Base-by-base conservation (phyloP, 495 filamentous ascomycete species). In the Darksidea phi region DNA sequence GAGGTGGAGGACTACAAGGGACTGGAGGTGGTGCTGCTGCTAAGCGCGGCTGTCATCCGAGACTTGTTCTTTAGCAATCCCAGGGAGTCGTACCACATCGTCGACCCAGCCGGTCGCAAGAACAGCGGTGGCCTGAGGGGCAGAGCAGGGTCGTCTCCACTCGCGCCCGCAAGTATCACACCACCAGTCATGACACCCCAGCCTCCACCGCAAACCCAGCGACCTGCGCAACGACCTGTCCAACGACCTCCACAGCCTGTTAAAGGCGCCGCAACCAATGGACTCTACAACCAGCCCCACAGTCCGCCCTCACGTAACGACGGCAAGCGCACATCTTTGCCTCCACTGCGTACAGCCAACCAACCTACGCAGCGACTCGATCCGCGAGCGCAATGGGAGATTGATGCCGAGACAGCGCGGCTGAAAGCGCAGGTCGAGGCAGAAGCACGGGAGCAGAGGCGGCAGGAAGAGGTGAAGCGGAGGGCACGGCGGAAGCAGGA, bases 1-100 rank as follows among this genome's bases (percentile, higher is more conserved):
- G 92, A 97, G 41, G 85, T 97, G 67, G 93, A 97, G 71, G 94
- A 98, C 73, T 84, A 86, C 57, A 98, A 97, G 73, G 94, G 94
- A 2, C 77, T 97, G 6, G 94, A 98, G 73, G 80, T 97, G 1
- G 88, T 93, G 0, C 72, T 97, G 2, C 70, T 98, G n/a, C 78
- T 98, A 4, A 79, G 86, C 24, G 88, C 91, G 0, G 84, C 88
- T 38, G 88, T 91, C 10, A 95, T 97, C 63, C 84, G 88, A 23
- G 94, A 97, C 61, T 81, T 97, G 17, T 97, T 86, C 75, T 86
- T 94, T 60, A 75, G 76, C 25, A 75, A 84, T 13, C 79, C 84
- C 48, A 79, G 79, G 36, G 86, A 93, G 63, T 75, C 84, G 0
- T 98, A 97, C 77, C 94, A 95, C 70, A 80, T 95, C 34, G 74